These are phyloP conservation scores for Lipomyces oligophaga DNA, from an alignment of 805 yeast species.

Conservation along the genomic window DNA sequence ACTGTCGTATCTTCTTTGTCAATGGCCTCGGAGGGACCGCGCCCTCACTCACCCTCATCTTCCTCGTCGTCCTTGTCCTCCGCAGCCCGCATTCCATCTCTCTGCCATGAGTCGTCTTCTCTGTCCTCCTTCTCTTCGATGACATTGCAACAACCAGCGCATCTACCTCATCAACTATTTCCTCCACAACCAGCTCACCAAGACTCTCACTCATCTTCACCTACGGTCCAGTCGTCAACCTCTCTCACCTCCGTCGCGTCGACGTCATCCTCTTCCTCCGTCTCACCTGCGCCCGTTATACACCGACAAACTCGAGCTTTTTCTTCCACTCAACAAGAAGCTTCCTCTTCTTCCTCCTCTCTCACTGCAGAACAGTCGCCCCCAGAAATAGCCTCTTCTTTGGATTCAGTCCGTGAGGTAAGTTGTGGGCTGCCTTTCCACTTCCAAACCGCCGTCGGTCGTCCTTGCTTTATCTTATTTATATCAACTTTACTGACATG, in stretches of 20 bases:
- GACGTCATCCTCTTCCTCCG: not conserved
- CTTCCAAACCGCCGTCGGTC: not conserved
- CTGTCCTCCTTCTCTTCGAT: too few species aligned
- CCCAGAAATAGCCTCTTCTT: too few species aligned
- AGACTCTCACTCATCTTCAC: not conserved
- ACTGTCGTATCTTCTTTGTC: too few species aligned
- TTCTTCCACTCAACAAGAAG: not conserved
- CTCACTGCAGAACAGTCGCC: too few species aligned
- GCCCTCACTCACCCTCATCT: too few species aligned
- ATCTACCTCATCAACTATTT: too few species aligned
- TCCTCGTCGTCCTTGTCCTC: too few species aligned
- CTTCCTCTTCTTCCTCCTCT: conserved; percentile 1
- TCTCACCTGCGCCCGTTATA: not conserved
- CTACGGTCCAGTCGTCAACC: not conserved
- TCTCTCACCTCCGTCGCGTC: not conserved
- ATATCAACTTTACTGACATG: not conserved
- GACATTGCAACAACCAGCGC: too few species aligned
- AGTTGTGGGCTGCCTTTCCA: not conserved
- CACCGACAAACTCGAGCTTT: not conserved
- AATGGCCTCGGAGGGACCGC: too few species aligned
- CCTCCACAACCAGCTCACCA: not conserved
- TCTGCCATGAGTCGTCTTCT: too few species aligned
- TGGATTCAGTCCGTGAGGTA: conserved; percentile 19
- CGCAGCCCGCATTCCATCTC: too few species aligned
- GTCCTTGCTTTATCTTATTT: not conserved